Conservation (phyloP, 257 asterid species). For the Nicotiana paniculata region DNA sequence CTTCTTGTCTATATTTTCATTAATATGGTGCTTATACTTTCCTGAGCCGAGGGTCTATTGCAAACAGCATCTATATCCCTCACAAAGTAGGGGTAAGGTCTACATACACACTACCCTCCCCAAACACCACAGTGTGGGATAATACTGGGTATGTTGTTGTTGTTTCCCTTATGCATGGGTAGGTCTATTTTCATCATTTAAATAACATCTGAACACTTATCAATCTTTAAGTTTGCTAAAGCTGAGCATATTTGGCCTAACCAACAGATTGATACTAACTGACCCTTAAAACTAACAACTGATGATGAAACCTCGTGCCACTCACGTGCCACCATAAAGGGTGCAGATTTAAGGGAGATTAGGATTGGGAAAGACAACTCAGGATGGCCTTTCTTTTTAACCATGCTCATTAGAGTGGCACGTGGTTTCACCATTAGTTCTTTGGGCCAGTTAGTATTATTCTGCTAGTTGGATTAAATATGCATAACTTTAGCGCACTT, state of each 20-base stretch:
- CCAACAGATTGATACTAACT: background rate
- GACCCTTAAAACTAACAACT: background rate
- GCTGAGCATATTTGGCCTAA: background rate
- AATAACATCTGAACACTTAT: background rate
- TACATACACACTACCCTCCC: too few species aligned
- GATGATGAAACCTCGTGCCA: background rate
- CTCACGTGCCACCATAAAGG: background rate
- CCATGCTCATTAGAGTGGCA: background rate
- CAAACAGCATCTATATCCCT: too few species aligned
- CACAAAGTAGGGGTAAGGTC: too few species aligned
- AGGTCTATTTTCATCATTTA: background rate
- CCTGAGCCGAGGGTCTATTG: too few species aligned
- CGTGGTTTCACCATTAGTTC: background rate
- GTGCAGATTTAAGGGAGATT: background rate
- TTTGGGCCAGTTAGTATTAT: background rate
- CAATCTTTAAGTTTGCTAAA: background rate
- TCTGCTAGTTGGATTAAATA: background rate
- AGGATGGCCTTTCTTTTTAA: background rate
- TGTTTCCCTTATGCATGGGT: background rate
- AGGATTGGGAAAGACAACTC: background rate
- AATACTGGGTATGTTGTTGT: too few species aligned
- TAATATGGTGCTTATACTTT: too few species aligned
- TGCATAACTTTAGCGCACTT: background rate
- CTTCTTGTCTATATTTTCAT: too few species aligned
- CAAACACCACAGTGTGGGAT: too few species aligned